Evolutionary conservation across 2,329 filamentous ascomycete species (phyloP), one percentile per base, ranked within the genome.

Genomic region (Trichoderma breve): DNA sequence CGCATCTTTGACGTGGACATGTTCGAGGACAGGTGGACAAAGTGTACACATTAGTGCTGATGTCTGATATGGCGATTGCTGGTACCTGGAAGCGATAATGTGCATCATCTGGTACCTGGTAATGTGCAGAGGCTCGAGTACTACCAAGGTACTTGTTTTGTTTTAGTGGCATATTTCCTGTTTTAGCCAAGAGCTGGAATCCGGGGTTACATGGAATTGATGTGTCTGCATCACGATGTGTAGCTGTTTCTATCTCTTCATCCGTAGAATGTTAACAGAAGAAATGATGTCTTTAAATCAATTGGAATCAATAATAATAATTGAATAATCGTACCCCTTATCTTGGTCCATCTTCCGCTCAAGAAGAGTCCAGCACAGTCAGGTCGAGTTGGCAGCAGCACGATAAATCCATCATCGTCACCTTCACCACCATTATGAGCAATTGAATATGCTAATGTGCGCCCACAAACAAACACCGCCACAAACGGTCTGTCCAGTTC

Each of bases 1-100:
- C 26, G n/a, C 24, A n/a, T 67, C 21, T 66, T 53, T n/a, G 47
- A 55, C 47, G 63, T 66, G 30, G 30, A 66, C 63, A 30, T n/a
- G 7, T 57, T 0, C 7, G 11, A 8, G 26, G 53, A 28, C 26
- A 21, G 47, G 24, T 24, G 47, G 47, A 21, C 43, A 39, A 30
- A 47, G 18, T 64, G 12, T 18, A 30, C 26, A 47, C 60, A 14
- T 21, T 34, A 32, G 57, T 61, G 30, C 57, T 34, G 30, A 61
- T 61, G 11, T 3, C 7, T 21, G 21, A 6, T 12, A 21, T 53
- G 47, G n/a, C 5, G 47, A 3, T 53, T 24, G 47, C 11, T 53
- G 47, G 47, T 53, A 53, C 47, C n/a, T 12, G 47, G 47, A 11
- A 24, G 47, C 11, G 11, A 53, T 8, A 53, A 1, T 24, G 47